Base-by-base conservation (phyloP, 2,329 filamentous ascomycete species). In the Herpotrichia juniperi region DNA sequence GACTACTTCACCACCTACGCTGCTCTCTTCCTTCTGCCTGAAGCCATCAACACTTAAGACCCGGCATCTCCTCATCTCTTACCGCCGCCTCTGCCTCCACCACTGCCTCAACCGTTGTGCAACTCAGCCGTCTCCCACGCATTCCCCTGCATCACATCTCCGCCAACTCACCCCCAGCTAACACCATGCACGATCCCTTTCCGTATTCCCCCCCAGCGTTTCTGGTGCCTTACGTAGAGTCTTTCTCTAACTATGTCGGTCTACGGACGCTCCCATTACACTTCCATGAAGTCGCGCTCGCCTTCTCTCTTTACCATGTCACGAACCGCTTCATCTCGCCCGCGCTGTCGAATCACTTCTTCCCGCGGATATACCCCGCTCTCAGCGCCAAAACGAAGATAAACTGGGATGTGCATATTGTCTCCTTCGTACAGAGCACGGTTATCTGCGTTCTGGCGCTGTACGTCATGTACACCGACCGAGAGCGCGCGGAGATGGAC, bases 391-490 rank as follows among this genome's bases (percentile, higher is more conserved):
- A 83, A 49, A 90, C 88, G 50, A 83, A 82, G 68, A 79, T 91
- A 56, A 94, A 89, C 79, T 94, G 91, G 91, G 86, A 96, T 71
- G 87, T 91, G 21, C 91, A 93, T 69, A 87, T 93, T 49, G 90
- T 94, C 26, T 92, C 89, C n/a, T 82, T 94, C 61, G 79, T 90
- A 50, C 91, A 96, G 80, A 88, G 86, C 69, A 78, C 81, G 26
- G 75, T 91, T 49, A 90, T 96, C 76, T 91, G 88, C 71, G 71
- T 62, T 42, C 76, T 93, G 26, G 88, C 89, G n/a, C 75, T 94
- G 14, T 93, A 86, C 82, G 83, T 90, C 50, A 89, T 92, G 74
- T 64, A 46, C 48, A 74, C 69, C 35, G 90, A 94, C 71, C 77
- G 86, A 34, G 88, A 92, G 72, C 82, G 90, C 53, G 78, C 74